Conservation (phyloP, 148 eudicot species). For the Nepenthes gracilis region DNA sequence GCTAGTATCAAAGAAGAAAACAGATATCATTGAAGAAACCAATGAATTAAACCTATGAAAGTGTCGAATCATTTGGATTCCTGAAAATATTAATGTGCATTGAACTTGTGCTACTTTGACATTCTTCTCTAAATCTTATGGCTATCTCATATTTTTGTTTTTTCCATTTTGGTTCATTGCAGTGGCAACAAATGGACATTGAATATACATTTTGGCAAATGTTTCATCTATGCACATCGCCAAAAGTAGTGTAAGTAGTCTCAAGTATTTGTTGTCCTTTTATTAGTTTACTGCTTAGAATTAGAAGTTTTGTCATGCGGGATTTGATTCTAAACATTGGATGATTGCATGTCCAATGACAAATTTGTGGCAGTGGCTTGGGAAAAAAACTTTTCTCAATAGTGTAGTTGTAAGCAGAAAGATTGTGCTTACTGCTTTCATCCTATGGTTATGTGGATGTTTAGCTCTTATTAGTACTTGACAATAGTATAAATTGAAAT, state of each 20-base stretch:
- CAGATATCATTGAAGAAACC: no score
- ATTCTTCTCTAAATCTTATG: no score
- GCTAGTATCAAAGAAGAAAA: no score
- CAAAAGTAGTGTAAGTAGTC: constrained; percentile 69
- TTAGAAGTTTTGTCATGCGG: neutral
- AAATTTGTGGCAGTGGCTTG: neutral
- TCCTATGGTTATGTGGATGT: neutral
- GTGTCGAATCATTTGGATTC: no score
- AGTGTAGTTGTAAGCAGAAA: neutral
- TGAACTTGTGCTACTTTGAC: no score
- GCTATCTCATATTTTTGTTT: constrained; percentile 7
- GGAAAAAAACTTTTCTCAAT: neutral
- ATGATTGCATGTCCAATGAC: neutral
- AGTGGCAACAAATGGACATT: constrained; percentile 99
- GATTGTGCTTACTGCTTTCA: neutral
- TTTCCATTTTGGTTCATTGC: neutral
- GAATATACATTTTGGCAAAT: constrained; percentile 98
- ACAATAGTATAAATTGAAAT: no score
- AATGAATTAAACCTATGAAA: no score
- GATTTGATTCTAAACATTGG: neutral
- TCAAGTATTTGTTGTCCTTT: constrained; percentile 4
- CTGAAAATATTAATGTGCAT: no score
- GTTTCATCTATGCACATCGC: constrained; percentile 86
- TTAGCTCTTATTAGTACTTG: neutral
- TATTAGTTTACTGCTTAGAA: neutral